A percentile compares a stretch with the other conserved stretches of the same genome.
Evolutionary conservation across 345 rosid genomes (phyloP).

Genomic region (Rhizophora apiculata): DNA sequence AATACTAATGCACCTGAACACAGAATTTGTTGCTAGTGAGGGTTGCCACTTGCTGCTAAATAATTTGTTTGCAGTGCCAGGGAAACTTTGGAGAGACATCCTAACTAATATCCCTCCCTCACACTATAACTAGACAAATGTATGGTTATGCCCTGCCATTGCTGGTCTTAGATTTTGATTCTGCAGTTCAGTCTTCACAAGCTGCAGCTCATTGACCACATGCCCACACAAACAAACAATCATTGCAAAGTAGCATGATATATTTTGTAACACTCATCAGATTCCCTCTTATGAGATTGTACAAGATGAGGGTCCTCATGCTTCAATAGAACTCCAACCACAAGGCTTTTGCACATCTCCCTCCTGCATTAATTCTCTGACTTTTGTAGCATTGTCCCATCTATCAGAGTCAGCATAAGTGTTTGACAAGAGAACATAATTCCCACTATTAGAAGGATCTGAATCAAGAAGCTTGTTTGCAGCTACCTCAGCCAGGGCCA

Average conservation of each 20-base stretch:
- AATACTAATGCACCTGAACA: no score
- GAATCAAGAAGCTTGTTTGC: constrained; percentile 17
- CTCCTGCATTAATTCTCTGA: constrained; percentile 16
- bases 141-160: no score
- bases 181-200: background rate
- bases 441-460: constrained; percentile 23
- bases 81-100: no score
- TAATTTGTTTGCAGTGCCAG: no score
- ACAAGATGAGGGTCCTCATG: constrained; percentile 6
- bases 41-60: no score
- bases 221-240: background rate
- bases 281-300: background rate
- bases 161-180: no score
- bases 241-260: background rate
- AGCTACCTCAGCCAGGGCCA: constrained; percentile 24
- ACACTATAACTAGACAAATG: no score
- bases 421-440: constrained; percentile 18
- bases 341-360: constrained; percentile 16
- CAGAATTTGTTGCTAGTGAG: no score
- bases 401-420: constrained; percentile 21
- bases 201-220: background rate
- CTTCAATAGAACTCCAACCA: constrained; percentile 26
- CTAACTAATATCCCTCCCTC: no score
- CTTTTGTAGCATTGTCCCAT: constrained; percentile 16
- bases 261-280: background rate